Evolutionary conservation across 306 rosid species (phyloP).

Genomic region (Pterocarpus santalinus): DNA sequence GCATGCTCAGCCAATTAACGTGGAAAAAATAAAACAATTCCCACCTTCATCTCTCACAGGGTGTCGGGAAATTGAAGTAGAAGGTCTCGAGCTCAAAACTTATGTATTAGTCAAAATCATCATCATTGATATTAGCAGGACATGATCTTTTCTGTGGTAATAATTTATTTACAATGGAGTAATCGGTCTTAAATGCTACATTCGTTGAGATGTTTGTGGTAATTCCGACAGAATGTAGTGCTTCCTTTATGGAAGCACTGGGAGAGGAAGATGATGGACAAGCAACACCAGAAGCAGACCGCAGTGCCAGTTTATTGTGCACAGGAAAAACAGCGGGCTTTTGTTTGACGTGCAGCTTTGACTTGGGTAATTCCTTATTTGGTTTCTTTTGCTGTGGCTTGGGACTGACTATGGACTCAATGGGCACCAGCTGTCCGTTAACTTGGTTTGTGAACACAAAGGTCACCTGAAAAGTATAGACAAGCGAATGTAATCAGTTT

Average conservation of each 20-base stretch:
- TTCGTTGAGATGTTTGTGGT: conserved; percentile 48
- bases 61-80: neutral
- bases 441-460: conserved; percentile 95
- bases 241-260: conserved; percentile 49
- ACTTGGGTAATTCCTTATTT: conserved; percentile 49
- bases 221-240: conserved; percentile 49
- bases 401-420: conserved; percentile 66
- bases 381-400: conserved; percentile 56
- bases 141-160: conserved; percentile 75
- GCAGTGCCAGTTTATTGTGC: conserved; percentile 54
- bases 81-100: conserved; percentile 2
- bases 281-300: conserved; percentile 51
- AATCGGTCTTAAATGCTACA: conserved; percentile 48
- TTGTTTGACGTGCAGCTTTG: conserved; percentile 50
- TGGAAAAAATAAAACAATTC: too few species aligned
- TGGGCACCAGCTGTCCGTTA: conserved; percentile 82
- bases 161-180: conserved; percentile 57
- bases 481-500: conserved; percentile 14
- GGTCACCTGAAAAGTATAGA: conserved; percentile 67
- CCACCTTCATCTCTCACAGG: too few species aligned
- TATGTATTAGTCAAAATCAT: conserved; percentile 54
- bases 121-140: conserved; percentile 50
- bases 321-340: conserved; percentile 54
- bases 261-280: conserved; percentile 47
- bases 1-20: too few species aligned